Evolutionary conservation across 2,329 filamentous ascomycete species (phyloP), one percentile per base, ranked within the genome.

Genomic region (Ophiostoma piceae): DNA sequence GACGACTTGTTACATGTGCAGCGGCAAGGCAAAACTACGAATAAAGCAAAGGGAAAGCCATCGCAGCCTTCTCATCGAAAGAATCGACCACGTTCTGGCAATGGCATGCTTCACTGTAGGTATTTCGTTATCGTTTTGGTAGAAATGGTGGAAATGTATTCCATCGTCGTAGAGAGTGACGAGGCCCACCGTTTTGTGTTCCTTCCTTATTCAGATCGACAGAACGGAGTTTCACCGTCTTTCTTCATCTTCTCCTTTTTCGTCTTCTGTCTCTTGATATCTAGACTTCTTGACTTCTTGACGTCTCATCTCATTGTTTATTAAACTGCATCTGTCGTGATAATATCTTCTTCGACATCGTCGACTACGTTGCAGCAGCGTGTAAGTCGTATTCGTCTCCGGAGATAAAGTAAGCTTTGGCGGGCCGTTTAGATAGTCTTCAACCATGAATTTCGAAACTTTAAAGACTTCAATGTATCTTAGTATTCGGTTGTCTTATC

Each of bases 351-450:
- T 22, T 43, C 3, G 39, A 12, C 14, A 43, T 43, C 41, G 7
- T n/a, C 43, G 19, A n/a, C 51, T 57, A 11, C n/a, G 51, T 9
- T 22, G 22, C 26, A 3, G 22, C 16, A n/a, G 9, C 51, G 51
- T 57, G 51, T 57, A 57, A 57, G 51, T 57, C 51, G 51, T 57
- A 57, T 57, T 57, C 51, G 51, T 57, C 51, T 57, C 51, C 51
- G 51, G 51, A 29, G 51, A 57, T 26, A 57, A 57, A 57, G 51
- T 57, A 57, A 57, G 51, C 51, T 57, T 29, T 57, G 51, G 51
- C 22, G 51, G 51, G 22, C n/a, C 51, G 9, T 4, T 57, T 57
- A n/a, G 43, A 47, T 19, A 43, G 43, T 47, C 43, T n/a, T 19
- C 16, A 47, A 47, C 3, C 39, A 9, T 43, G 12, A 43, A 43